Evolutionary conservation across 2,329 filamentous ascomycete species (phyloP).

Genomic region (Aureobasidium pullulans): DNA sequence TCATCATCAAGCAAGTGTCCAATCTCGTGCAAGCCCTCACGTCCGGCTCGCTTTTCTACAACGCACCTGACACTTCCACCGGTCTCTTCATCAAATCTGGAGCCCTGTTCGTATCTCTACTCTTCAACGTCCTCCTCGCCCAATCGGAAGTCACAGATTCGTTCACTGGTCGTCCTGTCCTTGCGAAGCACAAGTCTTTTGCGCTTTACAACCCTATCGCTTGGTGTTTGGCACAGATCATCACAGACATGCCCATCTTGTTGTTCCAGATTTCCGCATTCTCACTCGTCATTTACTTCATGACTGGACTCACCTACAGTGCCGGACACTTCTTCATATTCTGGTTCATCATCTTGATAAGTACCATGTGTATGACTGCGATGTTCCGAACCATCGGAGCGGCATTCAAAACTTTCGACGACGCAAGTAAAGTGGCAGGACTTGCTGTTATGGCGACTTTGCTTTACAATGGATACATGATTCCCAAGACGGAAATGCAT

Average conservation of each 20-base stretch:
- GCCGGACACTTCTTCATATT: conserved; percentile 73
- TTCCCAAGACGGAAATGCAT: conserved; percentile 42
- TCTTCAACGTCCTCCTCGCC: conserved; percentile 84
- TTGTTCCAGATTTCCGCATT: conserved; percentile 61
- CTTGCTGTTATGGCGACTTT: neutral
- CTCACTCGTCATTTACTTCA: conserved; percentile 70
- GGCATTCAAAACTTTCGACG: conserved; percentile 35
- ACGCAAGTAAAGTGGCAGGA: neutral
- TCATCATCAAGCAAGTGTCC: conserved; percentile 58
- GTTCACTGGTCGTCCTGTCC: conserved; percentile 68
- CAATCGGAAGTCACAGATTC: conserved; percentile 69
- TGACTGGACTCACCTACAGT: conserved; percentile 60
- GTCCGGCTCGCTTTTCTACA: conserved; percentile 73
- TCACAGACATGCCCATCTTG: conserved; percentile 61
- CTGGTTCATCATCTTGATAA: conserved; percentile 36
- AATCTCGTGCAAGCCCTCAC: conserved; percentile 73
- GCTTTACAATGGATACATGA: conserved; percentile 34
- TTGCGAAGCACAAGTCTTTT: conserved; percentile 79
- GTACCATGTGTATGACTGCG: conserved; percentile 29
- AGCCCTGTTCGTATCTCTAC: conserved; percentile 68
- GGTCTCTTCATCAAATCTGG: conserved; percentile 77
- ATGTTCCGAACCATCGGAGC: conserved; percentile 31
- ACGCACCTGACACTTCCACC: conserved; percentile 39
- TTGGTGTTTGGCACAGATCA: conserved; percentile 74
- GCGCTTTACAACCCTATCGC: conserved; percentile 77